Percentiles rank a stretch among this genome's conserved stretches.
These are phyloP conservation scores for Tubosaeta brunneosetosa DNA, from an alignment of 768 basidiomycete genomes.

Conservation along the genomic window DNA sequence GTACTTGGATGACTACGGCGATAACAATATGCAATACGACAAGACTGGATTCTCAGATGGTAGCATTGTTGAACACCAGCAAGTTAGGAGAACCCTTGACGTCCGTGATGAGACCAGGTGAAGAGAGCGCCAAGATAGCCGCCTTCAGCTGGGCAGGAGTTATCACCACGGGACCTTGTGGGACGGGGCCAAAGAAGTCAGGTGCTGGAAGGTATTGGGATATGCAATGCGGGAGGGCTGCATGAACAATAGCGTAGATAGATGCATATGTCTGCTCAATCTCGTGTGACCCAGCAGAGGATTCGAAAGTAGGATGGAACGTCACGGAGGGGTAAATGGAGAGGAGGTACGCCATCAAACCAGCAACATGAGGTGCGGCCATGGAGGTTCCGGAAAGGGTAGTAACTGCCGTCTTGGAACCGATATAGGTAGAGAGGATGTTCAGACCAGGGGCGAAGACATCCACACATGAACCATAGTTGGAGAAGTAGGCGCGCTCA, in stretches of 20 bases:
- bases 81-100: constrained; percentile 55
- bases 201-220: constrained; percentile 54
- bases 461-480: constrained; percentile 86
- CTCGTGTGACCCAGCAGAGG: constrained; percentile 33
- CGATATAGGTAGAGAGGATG: constrained; percentile 85
- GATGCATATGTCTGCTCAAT: constrained; percentile 37
- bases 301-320: constrained; percentile 52
- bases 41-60: constrained; percentile 22
- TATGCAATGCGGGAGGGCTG: constrained; percentile 56
- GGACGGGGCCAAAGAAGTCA: constrained; percentile 39
- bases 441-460: constrained; percentile 90
- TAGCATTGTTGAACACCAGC: constrained; percentile 80
- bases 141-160: constrained; percentile 74
- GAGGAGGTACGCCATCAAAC: constrained; percentile 87
- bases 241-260: constrained; percentile 51
- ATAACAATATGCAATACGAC: constrained; percentile 5
- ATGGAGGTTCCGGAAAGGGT: constrained; percentile 90
- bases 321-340: constrained; percentile 72
- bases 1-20: neutral
- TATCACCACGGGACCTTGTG: constrained; percentile 41
- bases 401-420: constrained; percentile 52
- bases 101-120: constrained; percentile 42
- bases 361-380: constrained; percentile 92
- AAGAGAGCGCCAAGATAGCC: constrained; percentile 61
- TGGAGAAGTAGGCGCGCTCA: constrained; percentile 88